Base-by-base conservation (phyloP, 129 eudicot species). In the Ambrosia artemisiifolia region DNA sequence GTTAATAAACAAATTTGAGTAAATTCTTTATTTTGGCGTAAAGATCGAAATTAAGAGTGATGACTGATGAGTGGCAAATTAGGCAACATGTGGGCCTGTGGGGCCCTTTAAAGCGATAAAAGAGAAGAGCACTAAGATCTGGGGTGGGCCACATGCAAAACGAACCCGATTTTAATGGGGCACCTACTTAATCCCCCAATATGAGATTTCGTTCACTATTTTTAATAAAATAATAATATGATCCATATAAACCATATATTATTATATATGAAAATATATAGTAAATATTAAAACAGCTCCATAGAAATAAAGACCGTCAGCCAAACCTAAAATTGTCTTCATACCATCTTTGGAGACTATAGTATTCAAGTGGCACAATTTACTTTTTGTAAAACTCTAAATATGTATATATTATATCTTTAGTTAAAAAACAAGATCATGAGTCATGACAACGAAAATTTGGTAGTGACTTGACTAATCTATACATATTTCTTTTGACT, bases 121-220 rank as follows among this genome's bases (percentile, higher is more conserved):
- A 78, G 72, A 32, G 32, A 18, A 10, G 3, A 77, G 77, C 82
- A 71, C 77, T 62, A 70, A 63, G 77, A 78, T 78, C 82, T 40
- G 60, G 66, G 57, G 32, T 50, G 82, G 82, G 77, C 82, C 77
- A 71, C 82, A 71, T 71, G 77, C 54, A 12, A 69, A 77, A 72
- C 77, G 72, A 78, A 78, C 67, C 59, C 72, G 77, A 78, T 42
- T 70, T 63, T 9, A 28, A 28, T 17, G 60, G 24, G 38, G 59
- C 67, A 63, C 67, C 82, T 48, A 77, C 49, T 59, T 32, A 36
- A 35, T 33, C 38, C 56, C 11, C 13, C 11, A 9, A 42, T 11
- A 24, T 33, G 55, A 47, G 55, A 49, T 4, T 49, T n/a, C 2
- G 7, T 49, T 16, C 4, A 7, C 5, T 49, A 50, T 20, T 20